Evolutionary conservation across 306 rosid species (phyloP), one percentile per base, ranked within the genome.

Genomic region (Sophora flavescens): DNA sequence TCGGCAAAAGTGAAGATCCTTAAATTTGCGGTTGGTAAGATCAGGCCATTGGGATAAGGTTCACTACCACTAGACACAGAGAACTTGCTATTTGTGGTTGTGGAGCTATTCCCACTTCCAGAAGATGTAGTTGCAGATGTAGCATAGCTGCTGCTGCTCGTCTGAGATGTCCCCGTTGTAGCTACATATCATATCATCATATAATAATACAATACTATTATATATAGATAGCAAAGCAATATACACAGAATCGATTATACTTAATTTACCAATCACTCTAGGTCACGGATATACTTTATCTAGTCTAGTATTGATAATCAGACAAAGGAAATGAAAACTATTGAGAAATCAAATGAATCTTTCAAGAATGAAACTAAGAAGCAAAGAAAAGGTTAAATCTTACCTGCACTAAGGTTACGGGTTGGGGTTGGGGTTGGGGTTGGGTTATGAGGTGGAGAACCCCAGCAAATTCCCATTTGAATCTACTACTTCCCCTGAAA

Each of bases 401-500:
- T 86, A 87, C 91, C 91, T 77, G 86, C 50, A 66, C 81, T 89
- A 35, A 91, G 81, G 48, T 53, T 69, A 77, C 90, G 89, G 12
- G 93, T 85, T 28, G 87, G 76, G 33, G 62, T 39, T 28, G 87
- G 76, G 33, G 62, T 39, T 36, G 91, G 83, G 14, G 86, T 38
- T 42, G 87, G 81, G 44, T 63, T 44, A 6, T 63, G 73, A 78
- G 80, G 78, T 35, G 72, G 45, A 78, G 91, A 87, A 82, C 87
- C 81, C 91, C 89, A 93, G 83, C 98, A 93, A 84, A n/a, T 89
- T 58, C 98, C 98, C 98, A 93, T 93, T 50, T 69, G 16, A 64
- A 76, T 44, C 17, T 30, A 38, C 56, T 54, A 39, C 68, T 61
- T 32, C 4, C 44, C 45, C 39, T 22, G 63, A 57, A 9, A 57